A percentile compares a stretch with the other conserved stretches of the same genome.
Evolutionary conservation across 2,329 filamentous ascomycete genomes (phyloP).

Genomic region (Monosporascus sp.): DNA sequence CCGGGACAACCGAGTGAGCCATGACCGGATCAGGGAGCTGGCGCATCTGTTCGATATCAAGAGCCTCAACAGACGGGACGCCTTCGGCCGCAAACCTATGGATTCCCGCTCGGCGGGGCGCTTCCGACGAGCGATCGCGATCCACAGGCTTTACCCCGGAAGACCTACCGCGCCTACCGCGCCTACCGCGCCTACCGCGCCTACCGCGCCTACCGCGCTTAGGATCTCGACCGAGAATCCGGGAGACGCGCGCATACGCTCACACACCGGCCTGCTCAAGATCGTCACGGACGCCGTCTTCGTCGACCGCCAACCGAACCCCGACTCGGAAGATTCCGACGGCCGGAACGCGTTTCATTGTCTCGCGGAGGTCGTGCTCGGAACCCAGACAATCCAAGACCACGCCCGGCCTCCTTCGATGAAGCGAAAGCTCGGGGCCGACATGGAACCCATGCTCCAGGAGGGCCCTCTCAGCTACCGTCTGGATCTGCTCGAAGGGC

Average conservation of each 20-base stretch:
- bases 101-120: constrained; percentile 1
- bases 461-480: constrained; percentile 9
- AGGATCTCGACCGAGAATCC: constrained; percentile 15
- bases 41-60: constrained; percentile 22
- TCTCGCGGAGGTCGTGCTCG: constrained; percentile 48
- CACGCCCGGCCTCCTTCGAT: constrained; percentile 14
- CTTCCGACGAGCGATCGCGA: not conserved
- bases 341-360: constrained; percentile 55
- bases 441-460: constrained; percentile 11
- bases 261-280: constrained; percentile 30
- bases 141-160: constrained; percentile 2
- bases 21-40: constrained; percentile 13
- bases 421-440: constrained; percentile 32
- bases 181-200: no score
- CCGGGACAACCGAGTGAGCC: constrained; percentile 12
- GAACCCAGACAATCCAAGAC: constrained; percentile 20
- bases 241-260: constrained; percentile 15
- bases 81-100: constrained; percentile 33
- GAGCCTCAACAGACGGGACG: constrained; percentile 38
- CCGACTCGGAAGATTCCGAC: constrained; percentile 33
- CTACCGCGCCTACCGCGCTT: constrained; percentile 10
- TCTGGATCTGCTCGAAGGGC: constrained; percentile 14
- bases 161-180: constrained; percentile 9
- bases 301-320: constrained; percentile 19
- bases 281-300: constrained; percentile 28